Conservation (phyloP, 2,329 filamentous ascomycete species). For the Colletotrichum sidae region DNA sequence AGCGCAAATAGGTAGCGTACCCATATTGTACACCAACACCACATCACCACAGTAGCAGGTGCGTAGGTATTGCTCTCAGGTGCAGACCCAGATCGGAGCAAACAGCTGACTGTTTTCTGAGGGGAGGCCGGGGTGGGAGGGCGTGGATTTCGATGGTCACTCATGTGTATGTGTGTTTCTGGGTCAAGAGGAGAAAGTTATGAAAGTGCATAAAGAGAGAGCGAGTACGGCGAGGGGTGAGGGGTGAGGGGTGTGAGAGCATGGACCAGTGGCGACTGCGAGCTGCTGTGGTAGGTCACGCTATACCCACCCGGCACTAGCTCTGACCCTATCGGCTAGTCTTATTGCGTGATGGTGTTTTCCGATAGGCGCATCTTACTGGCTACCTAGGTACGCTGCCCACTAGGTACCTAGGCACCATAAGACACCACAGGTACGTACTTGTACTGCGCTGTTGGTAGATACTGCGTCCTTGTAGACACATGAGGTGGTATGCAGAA, state of each 20-base stretch:
- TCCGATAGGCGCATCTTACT: constrained; percentile 15
- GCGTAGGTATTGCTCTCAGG: background rate
- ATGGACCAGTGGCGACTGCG: background rate
- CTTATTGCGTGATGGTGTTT: constrained; percentile 7
- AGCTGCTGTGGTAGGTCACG: background rate
- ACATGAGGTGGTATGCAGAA: background rate
- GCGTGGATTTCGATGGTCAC: constrained; percentile 31
- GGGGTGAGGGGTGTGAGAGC: constrained; percentile 12
- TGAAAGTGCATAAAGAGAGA: constrained; percentile 2
- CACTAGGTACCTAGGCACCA: no score
- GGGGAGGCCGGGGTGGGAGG: constrained; percentile 29
- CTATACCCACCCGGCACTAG: constrained; percentile 6
- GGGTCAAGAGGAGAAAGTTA: constrained; percentile 21
- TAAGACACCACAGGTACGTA: no score
- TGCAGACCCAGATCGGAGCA: constrained; percentile 15
- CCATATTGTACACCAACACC: no score
- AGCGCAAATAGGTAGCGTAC: no score
- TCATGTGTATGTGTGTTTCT: constrained; percentile 4
- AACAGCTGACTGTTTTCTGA: constrained; percentile 29
- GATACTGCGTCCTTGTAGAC: no score
- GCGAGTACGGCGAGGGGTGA: background rate
- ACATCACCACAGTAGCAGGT: no score
- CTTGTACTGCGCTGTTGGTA: no score
- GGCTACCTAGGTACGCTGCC: background rate
- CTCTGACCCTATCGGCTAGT: constrained; percentile 7